These are phyloP conservation scores for Aspergillus floridensis DNA, from an alignment of 2,329 filamentous ascomycete species.

Conservation along the genomic window DNA sequence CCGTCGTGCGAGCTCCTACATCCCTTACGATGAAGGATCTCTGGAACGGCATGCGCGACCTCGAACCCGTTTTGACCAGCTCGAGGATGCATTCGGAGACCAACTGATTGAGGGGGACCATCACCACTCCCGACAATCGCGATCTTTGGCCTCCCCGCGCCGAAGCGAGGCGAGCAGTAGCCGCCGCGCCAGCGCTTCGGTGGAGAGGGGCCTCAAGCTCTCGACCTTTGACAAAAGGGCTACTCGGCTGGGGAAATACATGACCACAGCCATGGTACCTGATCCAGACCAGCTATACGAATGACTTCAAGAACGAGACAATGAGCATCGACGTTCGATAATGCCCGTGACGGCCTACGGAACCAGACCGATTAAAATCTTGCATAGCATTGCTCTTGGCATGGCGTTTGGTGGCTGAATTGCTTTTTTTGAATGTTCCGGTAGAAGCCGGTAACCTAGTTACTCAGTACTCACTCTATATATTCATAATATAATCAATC, in stretches of 20 bases:
- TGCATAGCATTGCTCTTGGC: background rate
- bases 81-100: background rate
- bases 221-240: background rate
- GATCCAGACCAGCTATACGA: conserved; percentile 38
- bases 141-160: background rate
- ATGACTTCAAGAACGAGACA: conserved; percentile 17
- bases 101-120: background rate
- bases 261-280: conserved; percentile 39
- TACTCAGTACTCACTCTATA: no score
- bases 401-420: conserved; percentile 2
- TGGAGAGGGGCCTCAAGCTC: conserved; percentile 9
- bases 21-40: background rate
- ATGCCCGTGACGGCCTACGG: background rate
- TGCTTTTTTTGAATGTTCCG: background rate
- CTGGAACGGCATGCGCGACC: background rate
- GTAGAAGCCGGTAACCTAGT: background rate
- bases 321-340: background rate
- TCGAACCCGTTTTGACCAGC: background rate
- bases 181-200: background rate
- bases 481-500: background rate
- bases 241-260: conserved; percentile 20
- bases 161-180: conserved; percentile 9
- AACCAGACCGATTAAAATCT: background rate
- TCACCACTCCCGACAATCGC: background rate
- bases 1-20: background rate